Evolutionary conservation across 2,329 filamentous ascomycete species (phyloP).

Genomic region (Monilinia aucupariae): DNA sequence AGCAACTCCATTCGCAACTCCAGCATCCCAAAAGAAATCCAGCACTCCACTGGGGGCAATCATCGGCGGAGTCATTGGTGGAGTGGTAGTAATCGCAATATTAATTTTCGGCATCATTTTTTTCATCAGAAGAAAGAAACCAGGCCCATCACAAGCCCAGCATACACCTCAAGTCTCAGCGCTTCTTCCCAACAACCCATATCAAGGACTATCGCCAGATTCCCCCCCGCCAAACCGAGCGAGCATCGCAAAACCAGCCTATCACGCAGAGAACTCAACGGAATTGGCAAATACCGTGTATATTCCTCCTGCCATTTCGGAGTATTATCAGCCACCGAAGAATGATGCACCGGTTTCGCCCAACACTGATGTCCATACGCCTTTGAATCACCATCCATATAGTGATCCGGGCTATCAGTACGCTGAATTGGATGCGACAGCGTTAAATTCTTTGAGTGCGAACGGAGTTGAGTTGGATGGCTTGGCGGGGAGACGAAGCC

Average conservation of each 20-base stretch:
- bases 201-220: background rate
- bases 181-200: background rate
- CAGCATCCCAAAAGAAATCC: background rate
- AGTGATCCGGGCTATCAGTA: background rate
- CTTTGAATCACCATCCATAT: background rate
- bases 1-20: background rate
- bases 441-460: background rate
- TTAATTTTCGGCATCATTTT: conserved; percentile 2
- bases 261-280: background rate
- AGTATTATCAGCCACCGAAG: background rate
- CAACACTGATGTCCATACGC: background rate
- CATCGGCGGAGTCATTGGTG: background rate
- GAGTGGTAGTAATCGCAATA: background rate
- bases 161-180: background rate
- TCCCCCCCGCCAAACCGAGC: background rate
- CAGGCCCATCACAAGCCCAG: background rate
- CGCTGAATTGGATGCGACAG: background rate
- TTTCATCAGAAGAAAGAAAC: background rate
- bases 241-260: background rate
- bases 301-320: background rate
- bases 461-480: background rate
- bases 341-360: background rate
- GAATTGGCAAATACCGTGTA: conserved; percentile 1
- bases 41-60: conserved; percentile 1
- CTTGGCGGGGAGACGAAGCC: background rate